Evolutionary conservation across 192 early-diverging fungal species (phyloP).

Genomic region (Podila clonocystis): DNA sequence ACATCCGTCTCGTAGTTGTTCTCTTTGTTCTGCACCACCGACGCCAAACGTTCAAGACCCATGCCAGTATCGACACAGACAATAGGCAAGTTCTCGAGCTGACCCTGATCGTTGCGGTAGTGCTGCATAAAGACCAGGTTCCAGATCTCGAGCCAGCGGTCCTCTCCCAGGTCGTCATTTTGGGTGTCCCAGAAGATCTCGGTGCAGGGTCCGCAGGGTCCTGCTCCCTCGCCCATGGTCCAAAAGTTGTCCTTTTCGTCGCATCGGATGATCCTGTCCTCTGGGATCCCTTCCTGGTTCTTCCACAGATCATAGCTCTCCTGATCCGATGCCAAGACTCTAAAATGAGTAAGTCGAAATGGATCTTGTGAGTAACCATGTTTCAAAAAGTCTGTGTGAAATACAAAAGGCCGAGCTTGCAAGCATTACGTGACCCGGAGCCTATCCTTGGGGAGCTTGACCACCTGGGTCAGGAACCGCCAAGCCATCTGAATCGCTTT

Average conservation of each 20-base stretch:
- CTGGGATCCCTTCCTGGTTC: slow-evolving; percentile 59
- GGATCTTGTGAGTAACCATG: background rate
- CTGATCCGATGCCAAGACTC: slow-evolving; percentile 63
- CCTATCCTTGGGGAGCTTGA: slow-evolving; percentile 60
- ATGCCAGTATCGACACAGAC: slow-evolving; percentile 72
- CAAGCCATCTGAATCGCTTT: slow-evolving; percentile 67
- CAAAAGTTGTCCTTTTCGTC: slow-evolving; percentile 69
- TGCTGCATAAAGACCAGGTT: slow-evolving; percentile 72
- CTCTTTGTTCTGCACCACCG: slow-evolving; percentile 60
- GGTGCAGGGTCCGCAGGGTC: slow-evolving; percentile 70
- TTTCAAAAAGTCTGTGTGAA: background rate
- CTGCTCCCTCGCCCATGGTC: slow-evolving; percentile 71
- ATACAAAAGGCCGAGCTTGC: background rate
- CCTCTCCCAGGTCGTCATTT: slow-evolving; percentile 50
- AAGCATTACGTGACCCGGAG: slow-evolving; percentile 64
- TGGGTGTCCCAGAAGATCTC: slow-evolving; percentile 74
- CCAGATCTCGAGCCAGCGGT: slow-evolving; percentile 71
- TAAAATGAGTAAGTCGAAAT: background rate
- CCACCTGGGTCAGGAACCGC: slow-evolving; percentile 61
- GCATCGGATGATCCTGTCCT: slow-evolving; percentile 59
- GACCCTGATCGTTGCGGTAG: slow-evolving; percentile 56
- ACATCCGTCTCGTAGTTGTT: slow-evolving; percentile 67
- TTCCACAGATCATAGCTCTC: slow-evolving; percentile 67
- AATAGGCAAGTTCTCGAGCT: slow-evolving; percentile 55
- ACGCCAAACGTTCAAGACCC: slow-evolving; percentile 65